Evolutionary conservation across 306 rosid species (phyloP).

Genomic region (Coriaria nepalensis): DNA sequence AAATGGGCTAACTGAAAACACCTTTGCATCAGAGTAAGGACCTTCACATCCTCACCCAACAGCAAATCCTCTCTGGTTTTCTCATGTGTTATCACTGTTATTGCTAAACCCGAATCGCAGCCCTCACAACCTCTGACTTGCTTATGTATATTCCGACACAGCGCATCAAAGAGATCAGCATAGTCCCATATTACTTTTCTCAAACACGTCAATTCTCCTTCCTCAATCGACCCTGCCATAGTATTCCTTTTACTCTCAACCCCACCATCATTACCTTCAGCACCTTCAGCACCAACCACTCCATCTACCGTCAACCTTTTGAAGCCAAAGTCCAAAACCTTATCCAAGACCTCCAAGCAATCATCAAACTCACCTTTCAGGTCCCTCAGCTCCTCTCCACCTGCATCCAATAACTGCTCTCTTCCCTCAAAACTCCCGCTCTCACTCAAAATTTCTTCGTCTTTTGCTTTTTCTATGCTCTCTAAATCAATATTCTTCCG

Average conservation of each 20-base stretch:
- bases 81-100: conserved; percentile 26
- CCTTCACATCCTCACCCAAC: conserved; percentile 41
- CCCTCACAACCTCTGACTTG: conserved; percentile 49
- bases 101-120: conserved; percentile 38
- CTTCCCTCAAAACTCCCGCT: conserved; percentile 20
- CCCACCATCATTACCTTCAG: conserved; percentile 6
- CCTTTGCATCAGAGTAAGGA: conserved; percentile 45
- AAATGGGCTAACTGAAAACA: conserved; percentile 60
- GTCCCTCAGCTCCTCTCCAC: conserved; percentile 21
- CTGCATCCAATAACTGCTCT: conserved; percentile 13
- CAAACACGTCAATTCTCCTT: conserved; percentile 44
- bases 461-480: conserved; percentile 24
- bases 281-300: conserved; percentile 13
- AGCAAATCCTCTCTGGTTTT: conserved; percentile 13
- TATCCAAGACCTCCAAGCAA: conserved; percentile 42
- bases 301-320: conserved; percentile 43
- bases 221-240: conserved; percentile 27
- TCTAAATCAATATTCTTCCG: conserved; percentile 22
- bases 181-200: conserved; percentile 43
- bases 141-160: conserved; percentile 50
- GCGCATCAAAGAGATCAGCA: conserved; percentile 53
- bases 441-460: conserved; percentile 13
- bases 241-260: conserved; percentile 14
- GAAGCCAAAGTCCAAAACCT: conserved; percentile 58
- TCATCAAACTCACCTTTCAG: conserved; percentile 17